phyloP scores from a whole-genome alignment of 192 early-diverging fungal species.

The Funneliformis geosporum region DNA sequence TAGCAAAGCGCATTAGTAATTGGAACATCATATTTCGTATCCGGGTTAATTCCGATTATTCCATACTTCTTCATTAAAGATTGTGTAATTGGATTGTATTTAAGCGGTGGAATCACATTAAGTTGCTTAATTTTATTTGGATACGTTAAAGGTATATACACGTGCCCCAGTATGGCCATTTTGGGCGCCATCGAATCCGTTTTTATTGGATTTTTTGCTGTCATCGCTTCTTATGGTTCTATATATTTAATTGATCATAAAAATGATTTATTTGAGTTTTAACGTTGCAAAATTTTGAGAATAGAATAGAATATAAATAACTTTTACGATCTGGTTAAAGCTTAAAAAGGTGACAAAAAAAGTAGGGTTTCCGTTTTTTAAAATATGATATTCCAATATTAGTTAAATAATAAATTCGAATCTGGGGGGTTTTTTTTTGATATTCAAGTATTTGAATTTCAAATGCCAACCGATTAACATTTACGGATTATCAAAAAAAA shows the following conservation, averaged over 20 bases:
- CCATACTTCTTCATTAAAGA: constrained; percentile 56
- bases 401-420: too few relatives aligned
- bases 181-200: background rate
- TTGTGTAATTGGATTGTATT: constrained; percentile 42
- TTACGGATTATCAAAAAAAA: too few relatives aligned
- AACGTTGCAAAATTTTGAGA: too few relatives aligned
- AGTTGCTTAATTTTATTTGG: constrained; percentile 62
- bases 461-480: too few relatives aligned
- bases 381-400: too few relatives aligned
- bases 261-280: background rate
- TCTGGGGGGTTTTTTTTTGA: too few relatives aligned
- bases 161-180: constrained; percentile 44
- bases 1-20: constrained; percentile 57
- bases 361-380: too few relatives aligned
- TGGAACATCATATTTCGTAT: constrained; percentile 60
- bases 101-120: constrained; percentile 55
- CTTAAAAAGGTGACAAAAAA: too few relatives aligned
- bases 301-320: too few relatives aligned
- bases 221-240: background rate
- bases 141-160: constrained; percentile 51
- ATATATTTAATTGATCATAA: background rate
- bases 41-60: constrained; percentile 63
- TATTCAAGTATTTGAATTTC: too few relatives aligned
- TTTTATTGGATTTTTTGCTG: background rate
- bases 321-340: too few relatives aligned